Conservation (phyloP, 2,329 filamentous ascomycete genomes). For the Paraphoma chrysanthemicola region DNA sequence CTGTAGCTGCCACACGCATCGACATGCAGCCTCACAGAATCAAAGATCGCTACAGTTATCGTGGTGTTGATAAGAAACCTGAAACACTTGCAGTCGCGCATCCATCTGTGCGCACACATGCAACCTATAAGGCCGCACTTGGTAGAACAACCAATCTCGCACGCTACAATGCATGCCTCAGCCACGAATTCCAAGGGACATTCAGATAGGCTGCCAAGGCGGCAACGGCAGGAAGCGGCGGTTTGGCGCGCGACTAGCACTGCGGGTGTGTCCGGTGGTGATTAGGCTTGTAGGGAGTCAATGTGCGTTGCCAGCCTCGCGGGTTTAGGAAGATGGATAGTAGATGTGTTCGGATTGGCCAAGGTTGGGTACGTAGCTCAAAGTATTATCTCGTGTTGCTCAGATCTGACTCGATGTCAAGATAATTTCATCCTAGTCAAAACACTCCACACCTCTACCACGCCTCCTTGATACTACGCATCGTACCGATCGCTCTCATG, state of each 20-base stretch:
- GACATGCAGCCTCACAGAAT: no score
- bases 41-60: not conserved
- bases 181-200: not conserved
- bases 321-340: not conserved
- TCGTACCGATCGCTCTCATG: slow-evolving; percentile 43
- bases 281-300: no score
- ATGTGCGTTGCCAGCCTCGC: not conserved
- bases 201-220: not conserved
- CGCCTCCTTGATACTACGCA: no score
- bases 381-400: no score
- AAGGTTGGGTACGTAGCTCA: no score
- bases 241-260: no score
- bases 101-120: not conserved
- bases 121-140: not conserved
- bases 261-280: no score
- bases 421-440: no score
- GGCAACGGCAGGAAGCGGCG: no score
- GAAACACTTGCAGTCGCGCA: slow-evolving; percentile 7
- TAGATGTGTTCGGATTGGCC: slow-evolving; percentile 4
- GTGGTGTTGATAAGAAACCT: not conserved
- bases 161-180: not conserved
- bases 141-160: not conserved
- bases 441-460: no score
- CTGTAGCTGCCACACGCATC: no score
- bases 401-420: no score